Base-by-base conservation (phyloP, 495 filamentous ascomycete genomes). In the Chaetomidium leptoderma region DNA sequence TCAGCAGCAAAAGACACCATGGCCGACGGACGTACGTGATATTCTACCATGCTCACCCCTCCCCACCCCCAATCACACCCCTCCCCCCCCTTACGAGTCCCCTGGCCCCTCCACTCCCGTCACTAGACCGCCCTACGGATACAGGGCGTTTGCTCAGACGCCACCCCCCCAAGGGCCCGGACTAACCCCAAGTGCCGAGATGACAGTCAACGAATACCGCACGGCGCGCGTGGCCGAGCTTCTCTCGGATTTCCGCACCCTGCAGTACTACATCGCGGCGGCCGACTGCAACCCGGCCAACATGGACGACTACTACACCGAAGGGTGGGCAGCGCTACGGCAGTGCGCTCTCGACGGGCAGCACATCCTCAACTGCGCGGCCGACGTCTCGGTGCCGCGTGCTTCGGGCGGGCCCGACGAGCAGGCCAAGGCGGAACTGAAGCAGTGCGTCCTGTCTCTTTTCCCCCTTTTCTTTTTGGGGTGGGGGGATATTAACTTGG, bases 121-220 rank as follows among this genome's bases (percentile, higher is more conserved):
- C 37, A 57, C 47, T 32, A 13, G 21, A 11, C 19, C 23, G 39
- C 32, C 42, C 30, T 56, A 37, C 35, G 21, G 35, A 33, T 56
- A 37, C 35, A 29, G 35, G 43, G 32, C 43, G 14, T 2, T 21
- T 16, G 4, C n/a, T 37, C 32, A 4, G 26, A 54, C 52, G 40
- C 52, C 52, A 54, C 50, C 43, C 14, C 27, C 32, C 36, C 27
- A 36, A 53, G 36, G 24, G 21, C 49, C 26, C 36, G 35, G 48
- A 63, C 72, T 75, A 72, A 74, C 69, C 40, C 51, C 16, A 26
- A 32, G 10, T 19, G 17, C 23, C 46, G 29, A 4, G 9, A 7
- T 35, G n/a, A 40, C 68, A 96, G 91, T 95, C 59, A 95, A 96
- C 73, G 83, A 91, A 63, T 86, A 85, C 65, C 87, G 91, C 68